Base-by-base conservation (phyloP, 495 filamentous ascomycete genomes). In the Echria macrotheca region DNA sequence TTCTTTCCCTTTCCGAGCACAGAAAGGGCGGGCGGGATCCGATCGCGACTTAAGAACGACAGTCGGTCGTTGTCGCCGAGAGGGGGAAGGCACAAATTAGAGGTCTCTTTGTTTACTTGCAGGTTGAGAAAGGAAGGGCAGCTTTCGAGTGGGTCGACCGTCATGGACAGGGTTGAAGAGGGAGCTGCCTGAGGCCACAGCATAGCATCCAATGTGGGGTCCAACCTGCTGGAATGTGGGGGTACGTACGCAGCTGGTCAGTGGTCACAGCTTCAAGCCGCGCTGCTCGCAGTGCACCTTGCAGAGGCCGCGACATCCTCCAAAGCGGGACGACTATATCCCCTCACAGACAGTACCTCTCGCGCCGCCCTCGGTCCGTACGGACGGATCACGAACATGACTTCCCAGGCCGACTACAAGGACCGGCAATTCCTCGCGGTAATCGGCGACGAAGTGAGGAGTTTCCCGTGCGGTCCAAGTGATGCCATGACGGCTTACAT, bases 361-460 rank as follows among this genome's bases (percentile, higher is more conserved):
- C n/a, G n/a, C n/a, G n/a, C n/a, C n/a, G n/a, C n/a, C n/a, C n/a
- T n/a, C n/a, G n/a, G n/a, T n/a, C n/a, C n/a, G n/a, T n/a, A n/a
- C n/a, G n/a, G n/a, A n/a, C n/a, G n/a, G n/a, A 25, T 42, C 25
- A 37, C 14, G 29, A 43, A 14, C 19, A 79, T 82, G 63, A 65
- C 78, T 52, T 71, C 79, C 22, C 67, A 80, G 15, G 76, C 80
- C 35, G 74, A 79, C 41, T 85, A 82, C 69, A 87, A 95, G 72
- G 88, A 96, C 69, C 80, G 94, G 55, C 85, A 97, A 67, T 95
- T 99, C 71, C 80, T 97, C 42, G 94, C 93, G 40, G 91, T 97
- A 23, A 97, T 99, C 59, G 91, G 91, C 28, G 94, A 99, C 69
- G 93, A 97, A 83, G 93, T 94, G 65, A 68, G 67, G 81, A n/a